Base-by-base conservation (phyloP, 306 rosid genomes). In the Neltuma alba region DNA sequence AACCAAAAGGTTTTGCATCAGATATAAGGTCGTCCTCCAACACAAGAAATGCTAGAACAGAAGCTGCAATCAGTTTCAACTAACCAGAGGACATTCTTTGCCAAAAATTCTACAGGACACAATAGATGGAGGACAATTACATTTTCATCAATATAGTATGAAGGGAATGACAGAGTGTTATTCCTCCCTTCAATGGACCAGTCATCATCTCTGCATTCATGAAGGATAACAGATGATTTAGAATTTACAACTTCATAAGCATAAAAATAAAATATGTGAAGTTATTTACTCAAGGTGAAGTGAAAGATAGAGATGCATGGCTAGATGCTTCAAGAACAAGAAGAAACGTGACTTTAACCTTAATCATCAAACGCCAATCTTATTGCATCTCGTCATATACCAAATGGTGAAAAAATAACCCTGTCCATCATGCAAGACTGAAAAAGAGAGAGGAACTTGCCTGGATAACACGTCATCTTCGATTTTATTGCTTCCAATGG, bases 141-240 rank as follows among this genome's bases (percentile, higher is more conserved):
- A 91, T 91, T 91, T 91, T 95, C 98, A 82, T 95, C 98, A 86
- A 95, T 93, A 82, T 95, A 93, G 92, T 95, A 95, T 27, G 99
- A 95, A 5, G 98, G 99, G 83, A 95, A 94, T 40, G 97, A 87
- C 60, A 92, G 87, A 9, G 90, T 89, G 85, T 91, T 91, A 75
- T 84, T 91, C 87, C 81, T 83, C 85, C 84, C 99, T 82, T 94
- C 99, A 84, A 94, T 82, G 81, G 86, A 85, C 99, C 97, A 94
- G 72, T 92, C 98, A 68, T 92, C 97, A 57, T 87, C 93, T 84
- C 99, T 94, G 99, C 93, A 91, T 52, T 64, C 79, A 87, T 72
- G 58, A n/a, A 52, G 23, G 23, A 52, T n/a, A 52, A 52, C 25
- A 52, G 27, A 78, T 80, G 81, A 42, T 9, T 68, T 20, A 61